These are phyloP conservation scores for Kandelia obovata DNA, from an alignment of 345 rosid species.

Conservation along the genomic window DNA sequence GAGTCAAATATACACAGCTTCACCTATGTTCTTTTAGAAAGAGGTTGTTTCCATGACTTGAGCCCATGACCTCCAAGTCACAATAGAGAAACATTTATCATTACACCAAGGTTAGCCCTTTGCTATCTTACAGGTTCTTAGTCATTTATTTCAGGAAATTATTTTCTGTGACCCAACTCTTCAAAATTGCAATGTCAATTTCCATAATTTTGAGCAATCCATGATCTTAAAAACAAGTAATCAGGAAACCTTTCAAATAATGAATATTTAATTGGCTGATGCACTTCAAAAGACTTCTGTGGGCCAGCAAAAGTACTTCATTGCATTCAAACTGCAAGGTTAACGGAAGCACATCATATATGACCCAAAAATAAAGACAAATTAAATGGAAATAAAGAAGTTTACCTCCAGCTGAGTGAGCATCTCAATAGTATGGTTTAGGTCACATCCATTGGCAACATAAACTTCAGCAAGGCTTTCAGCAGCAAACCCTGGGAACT, in stretches of 20 bases:
- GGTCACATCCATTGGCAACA: constrained; percentile 82
- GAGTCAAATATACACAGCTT: too few relatives aligned
- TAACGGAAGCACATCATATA: constrained; percentile 11
- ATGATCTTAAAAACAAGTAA: neutral
- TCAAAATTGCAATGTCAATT: neutral
- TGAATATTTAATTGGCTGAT: constrained; percentile 11
- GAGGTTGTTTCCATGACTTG: too few relatives aligned
- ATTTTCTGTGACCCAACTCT: neutral
- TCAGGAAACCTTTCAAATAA: constrained; percentile 7
- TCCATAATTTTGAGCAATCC: neutral
- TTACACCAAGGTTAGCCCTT: too few relatives aligned
- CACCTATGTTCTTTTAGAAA: too few relatives aligned
- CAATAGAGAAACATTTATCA: too few relatives aligned
- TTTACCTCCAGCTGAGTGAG: constrained; percentile 95
- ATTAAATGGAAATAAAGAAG: constrained; percentile 3
- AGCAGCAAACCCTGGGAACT: constrained; percentile 92
- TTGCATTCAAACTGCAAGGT: constrained; percentile 1
- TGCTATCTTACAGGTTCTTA: neutral
- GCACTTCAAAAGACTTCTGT: constrained; percentile 1
- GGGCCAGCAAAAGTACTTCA: neutral
- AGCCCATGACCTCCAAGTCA: too few relatives aligned
- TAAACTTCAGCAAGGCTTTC: constrained; percentile 96
- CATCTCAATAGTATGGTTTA: constrained; percentile 90
- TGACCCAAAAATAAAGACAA: constrained; percentile 5
- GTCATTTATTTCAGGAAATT: neutral